Conservation (phyloP, 371 early-diverging fungal genomes). For the Syncephalastrum racemosum region DNA sequence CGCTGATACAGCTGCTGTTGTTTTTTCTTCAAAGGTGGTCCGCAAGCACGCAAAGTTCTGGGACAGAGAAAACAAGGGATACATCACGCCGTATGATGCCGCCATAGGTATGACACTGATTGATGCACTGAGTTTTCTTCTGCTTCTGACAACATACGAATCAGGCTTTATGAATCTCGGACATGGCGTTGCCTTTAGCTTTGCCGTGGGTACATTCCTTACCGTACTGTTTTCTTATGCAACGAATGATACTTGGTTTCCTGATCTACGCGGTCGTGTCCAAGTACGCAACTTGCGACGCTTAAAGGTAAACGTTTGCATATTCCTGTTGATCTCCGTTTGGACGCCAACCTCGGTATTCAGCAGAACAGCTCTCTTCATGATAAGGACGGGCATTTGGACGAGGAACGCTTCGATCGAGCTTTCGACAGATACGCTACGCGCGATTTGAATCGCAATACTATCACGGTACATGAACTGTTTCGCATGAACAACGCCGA, state of each 20-base stretch:
- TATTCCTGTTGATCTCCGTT: conserved; percentile 3
- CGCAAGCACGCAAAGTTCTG: conserved; percentile 19
- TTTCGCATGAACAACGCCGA: conserved; percentile 25
- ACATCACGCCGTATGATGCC: conserved; percentile 21
- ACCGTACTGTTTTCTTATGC: conserved; percentile 20
- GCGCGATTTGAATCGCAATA: conserved; percentile 27
- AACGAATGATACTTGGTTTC: conserved; percentile 25
- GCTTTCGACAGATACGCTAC: conserved; percentile 34
- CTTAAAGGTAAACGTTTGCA: conserved; percentile 15
- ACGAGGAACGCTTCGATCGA: conserved; percentile 27
- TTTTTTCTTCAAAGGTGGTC: conserved; percentile 6
- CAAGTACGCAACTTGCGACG: conserved; percentile 7
- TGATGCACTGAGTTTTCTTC: background rate
- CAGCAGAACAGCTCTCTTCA: background rate
- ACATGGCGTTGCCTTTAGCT: conserved; percentile 18
- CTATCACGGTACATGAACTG: conserved; percentile 31
- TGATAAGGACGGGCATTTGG: conserved; percentile 32
- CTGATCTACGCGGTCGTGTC: conserved; percentile 19
- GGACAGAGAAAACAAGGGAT: conserved; percentile 26
- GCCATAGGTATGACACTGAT: conserved; percentile 15
- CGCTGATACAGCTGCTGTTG: too few species aligned
- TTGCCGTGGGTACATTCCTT: conserved; percentile 22
- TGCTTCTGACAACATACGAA: background rate
- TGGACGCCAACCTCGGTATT: background rate
- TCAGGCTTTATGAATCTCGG: conserved; percentile 23